Evolutionary conservation across 1,284 basidiomycete genomes (phyloP).

Genomic region (Trametes polyzona): DNA sequence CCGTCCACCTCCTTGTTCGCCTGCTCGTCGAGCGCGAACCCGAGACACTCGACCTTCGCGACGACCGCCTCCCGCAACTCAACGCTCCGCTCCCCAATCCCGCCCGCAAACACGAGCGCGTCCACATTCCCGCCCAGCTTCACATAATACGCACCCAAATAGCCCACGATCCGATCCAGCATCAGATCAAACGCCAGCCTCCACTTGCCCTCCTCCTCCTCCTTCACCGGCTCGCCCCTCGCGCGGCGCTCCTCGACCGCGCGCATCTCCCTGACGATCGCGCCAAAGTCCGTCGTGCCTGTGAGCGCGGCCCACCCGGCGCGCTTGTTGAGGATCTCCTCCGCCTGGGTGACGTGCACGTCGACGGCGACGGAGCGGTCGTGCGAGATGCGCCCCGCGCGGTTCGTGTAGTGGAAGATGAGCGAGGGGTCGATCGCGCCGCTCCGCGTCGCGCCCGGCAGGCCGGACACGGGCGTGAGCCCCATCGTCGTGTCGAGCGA

Average conservation of each 20-base stretch:
- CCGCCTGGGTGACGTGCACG: slow-evolving; percentile 75
- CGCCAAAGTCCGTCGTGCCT: slow-evolving; percentile 79
- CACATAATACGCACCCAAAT: slow-evolving; percentile 74
- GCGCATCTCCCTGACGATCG: slow-evolving; percentile 51
- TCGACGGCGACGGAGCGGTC: slow-evolving; percentile 49
- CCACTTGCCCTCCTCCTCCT: slow-evolving; percentile 30
- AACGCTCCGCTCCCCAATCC: slow-evolving; percentile 78
- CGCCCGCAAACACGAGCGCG: slow-evolving; percentile 84
- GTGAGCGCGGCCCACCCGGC: slow-evolving; percentile 76
- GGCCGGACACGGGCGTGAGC: slow-evolving; percentile 74
- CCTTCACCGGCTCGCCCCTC: slow-evolving; percentile 37
- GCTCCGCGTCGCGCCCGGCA: slow-evolving; percentile 86
- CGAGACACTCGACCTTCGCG: slow-evolving; percentile 58
- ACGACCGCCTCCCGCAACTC: slow-evolving; percentile 64
- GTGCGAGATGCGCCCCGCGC: slow-evolving; percentile 59
- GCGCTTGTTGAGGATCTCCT: slow-evolving; percentile 78
- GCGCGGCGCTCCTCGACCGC: slow-evolving; percentile 28
- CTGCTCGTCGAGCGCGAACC: slow-evolving; percentile 51
- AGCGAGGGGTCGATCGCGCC: slow-evolving; percentile 84
- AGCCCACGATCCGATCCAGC: slow-evolving; percentile 74
- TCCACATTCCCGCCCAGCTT: slow-evolving; percentile 72
- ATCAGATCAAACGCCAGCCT: slow-evolving; percentile 75
- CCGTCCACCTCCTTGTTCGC: slow-evolving; percentile 47
- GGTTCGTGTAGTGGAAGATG: slow-evolving; percentile 83
- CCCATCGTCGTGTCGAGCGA: slow-evolving; percentile 87